phyloP scores from a whole-genome alignment of 768 basidiomycete species.

The Pleurotus pulmonarius region DNA sequence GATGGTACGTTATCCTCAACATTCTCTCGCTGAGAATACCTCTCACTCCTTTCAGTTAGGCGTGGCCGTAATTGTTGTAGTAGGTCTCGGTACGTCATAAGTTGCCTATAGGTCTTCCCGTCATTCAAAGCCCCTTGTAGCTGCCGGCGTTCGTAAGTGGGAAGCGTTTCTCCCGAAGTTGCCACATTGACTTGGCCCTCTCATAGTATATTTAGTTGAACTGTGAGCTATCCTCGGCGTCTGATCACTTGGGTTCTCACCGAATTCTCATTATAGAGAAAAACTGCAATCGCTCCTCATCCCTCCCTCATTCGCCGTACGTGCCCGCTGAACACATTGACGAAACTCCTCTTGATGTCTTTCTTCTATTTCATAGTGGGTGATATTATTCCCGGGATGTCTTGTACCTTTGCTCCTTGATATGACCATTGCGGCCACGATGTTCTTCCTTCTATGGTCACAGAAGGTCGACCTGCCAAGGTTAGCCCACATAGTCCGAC shows the following conservation, averaged over 20 bases:
- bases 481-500: background rate
- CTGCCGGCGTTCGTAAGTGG: constrained; percentile 1
- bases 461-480: background rate
- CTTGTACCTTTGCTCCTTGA: constrained; percentile 2
- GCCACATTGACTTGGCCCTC: too few species aligned
- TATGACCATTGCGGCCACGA: background rate
- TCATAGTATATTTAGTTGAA: background rate
- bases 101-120: background rate
- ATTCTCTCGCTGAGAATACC: background rate
- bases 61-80: background rate
- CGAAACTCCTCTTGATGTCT: background rate
- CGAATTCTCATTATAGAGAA: background rate
- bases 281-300: constrained; percentile 3
- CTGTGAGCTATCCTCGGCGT: background rate
- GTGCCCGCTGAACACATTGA: background rate
- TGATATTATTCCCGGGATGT: constrained; percentile 1
- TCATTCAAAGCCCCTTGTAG: background rate
- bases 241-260: too few species aligned
- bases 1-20: background rate
- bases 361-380: background rate
- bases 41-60: background rate
- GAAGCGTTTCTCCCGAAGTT: background rate
- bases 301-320: constrained; percentile 3
- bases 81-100: background rate
- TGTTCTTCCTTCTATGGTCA: constrained; percentile 8